Base-by-base conservation (phyloP, 2,329 filamentous ascomycete species). In the Calonectria naviculata region DNA sequence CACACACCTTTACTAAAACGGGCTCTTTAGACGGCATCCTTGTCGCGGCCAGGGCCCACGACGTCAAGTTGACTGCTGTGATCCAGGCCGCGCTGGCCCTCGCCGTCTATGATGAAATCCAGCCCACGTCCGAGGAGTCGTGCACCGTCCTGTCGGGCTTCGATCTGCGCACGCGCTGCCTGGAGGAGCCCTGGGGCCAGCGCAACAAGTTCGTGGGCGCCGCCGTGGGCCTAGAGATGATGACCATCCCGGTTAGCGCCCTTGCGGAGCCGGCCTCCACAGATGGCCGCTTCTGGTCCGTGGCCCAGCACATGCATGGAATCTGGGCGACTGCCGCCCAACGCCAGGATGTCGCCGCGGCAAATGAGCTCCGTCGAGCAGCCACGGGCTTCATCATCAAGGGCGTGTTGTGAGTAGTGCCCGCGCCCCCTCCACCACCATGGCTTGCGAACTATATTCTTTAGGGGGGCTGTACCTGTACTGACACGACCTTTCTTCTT, bases 181-280 rank as follows among this genome's bases (percentile, higher is more conserved):
- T 69, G 10, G 44, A 58, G n/a, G 60, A 65, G 24, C 61, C 67
- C 8, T 65, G 60, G 60, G n/a, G 60, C 21, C 60, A 65, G 67
- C 67, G 67, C 21, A 69, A 69, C 26, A 31, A 8, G 41, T 65
- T 69, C 24, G 61, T 65, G 7, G 60, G 61, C 4, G 67, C 67
- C 3, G 67, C 67, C 28, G 49, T 69, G n/a, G 67, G 67, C 47
- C 49, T 56, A 2, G 67, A 69, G 41, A 46, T 69, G 60, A 69
- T 69, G 67, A 15, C 41, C 12, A 65, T 65, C n/a, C 67, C 67
- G 13, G 49, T 42, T 31, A 46, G n/a, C 17, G 42, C 46, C 10
- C 61, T 69, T 26, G 29, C 19, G 7, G 26, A 65, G 9, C 8
- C 28, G 19, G 17, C 12, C 9, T 56, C 47, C 17, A 19, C 38